Base-by-base conservation (phyloP, 352 stramenopile genomes). In the Lagenidium giganteum region DNA sequence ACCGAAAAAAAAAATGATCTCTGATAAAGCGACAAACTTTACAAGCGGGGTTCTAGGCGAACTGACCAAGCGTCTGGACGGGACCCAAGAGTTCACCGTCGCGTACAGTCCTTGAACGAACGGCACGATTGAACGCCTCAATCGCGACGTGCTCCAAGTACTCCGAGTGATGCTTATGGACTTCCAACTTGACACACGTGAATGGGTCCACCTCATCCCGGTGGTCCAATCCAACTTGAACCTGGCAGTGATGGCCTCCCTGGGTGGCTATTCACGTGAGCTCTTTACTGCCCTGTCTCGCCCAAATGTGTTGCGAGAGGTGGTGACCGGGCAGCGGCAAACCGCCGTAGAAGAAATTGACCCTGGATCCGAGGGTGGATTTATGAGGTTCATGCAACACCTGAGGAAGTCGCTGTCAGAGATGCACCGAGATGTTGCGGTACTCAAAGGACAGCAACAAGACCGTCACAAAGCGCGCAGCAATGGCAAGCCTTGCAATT, bases 211-310 rank as follows among this genome's bases (percentile, higher is more conserved):
- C 23, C 22, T 63, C 17, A 21, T 58, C 3, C 42, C 47, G n/a
- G 20, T 57, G 9, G 43, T 57, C n/a, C 39, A 56, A 20, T 27
- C 28, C 16, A 53, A 44, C 34, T 25, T 63, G 27, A 57, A 57
- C 27, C 40, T 45, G 18, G 42, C 40, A 13, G 18, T 37, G 6
- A 42, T 58, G 16, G 14, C 3, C 3, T 58, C 33, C 16, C 42
- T 63, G 2, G 27, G 47, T 22, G 42, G 42, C 29, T 40, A 45
- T 23, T 42, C 46, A 21, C 21, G 47, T 27, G 34, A 63, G 34
- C 20, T 63, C 23, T 63, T 63, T 39, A 61, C 52, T 12, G 39
- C 23, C 3, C 23, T 61, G n/a, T n/a, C n/a, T n/a, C n/a, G n/a
- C n/a, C n/a, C n/a, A n/a, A n/a, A n/a, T n/a, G n/a, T n/a, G n/a